Evolutionary conservation across 805 yeast genomes (phyloP), one percentile per base, ranked within the genome.

Genomic region (Candida loeiensis): DNA sequence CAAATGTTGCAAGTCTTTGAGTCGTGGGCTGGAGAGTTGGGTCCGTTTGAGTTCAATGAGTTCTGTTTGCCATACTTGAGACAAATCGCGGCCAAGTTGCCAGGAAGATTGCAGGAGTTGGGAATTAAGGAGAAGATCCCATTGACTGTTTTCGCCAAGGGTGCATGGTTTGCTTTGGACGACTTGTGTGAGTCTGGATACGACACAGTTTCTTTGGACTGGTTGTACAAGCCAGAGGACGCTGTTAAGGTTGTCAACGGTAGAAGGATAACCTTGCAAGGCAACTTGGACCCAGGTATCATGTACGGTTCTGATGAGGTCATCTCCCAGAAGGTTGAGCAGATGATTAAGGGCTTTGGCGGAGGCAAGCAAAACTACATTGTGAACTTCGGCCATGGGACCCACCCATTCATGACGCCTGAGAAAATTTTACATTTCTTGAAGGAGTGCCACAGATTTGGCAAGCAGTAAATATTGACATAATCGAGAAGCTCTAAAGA

Each of bases 1-100:
- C 99, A 93, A 69, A 89, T 93, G 82, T 73, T 93, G 45, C 99
- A 93, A 65, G 89, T 93, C 25, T 93, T 93, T 58, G 99, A 93
- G 59, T 85, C 95, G 26, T 90, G 96, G 95, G 99, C 96, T 42
- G 96, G 98, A 37, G 98, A 93, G 65, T 73, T 93, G 43, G 93
- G 95, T 1, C 95, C 96, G 9, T 69, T 69, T 38, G 99, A 93
- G 55, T 93, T 91, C 64, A 74, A 74, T 46, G 90, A 85, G 60
- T 93, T 89, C 62, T 82, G 95, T 3, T 75, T 91, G 54, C 98
- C 98, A 3, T 93, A 87, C 59, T 69, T 93, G 54, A 76, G 73
- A 48, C 86, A 86, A 57, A 90, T 91, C 43, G 76, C 86, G 19
- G 64, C 69, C 14, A 75, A 74, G 49, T 74, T 91, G 34, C 95